phyloP scores from a whole-genome alignment of 345 rosid species.

The Bruguiera parviflora region DNA sequence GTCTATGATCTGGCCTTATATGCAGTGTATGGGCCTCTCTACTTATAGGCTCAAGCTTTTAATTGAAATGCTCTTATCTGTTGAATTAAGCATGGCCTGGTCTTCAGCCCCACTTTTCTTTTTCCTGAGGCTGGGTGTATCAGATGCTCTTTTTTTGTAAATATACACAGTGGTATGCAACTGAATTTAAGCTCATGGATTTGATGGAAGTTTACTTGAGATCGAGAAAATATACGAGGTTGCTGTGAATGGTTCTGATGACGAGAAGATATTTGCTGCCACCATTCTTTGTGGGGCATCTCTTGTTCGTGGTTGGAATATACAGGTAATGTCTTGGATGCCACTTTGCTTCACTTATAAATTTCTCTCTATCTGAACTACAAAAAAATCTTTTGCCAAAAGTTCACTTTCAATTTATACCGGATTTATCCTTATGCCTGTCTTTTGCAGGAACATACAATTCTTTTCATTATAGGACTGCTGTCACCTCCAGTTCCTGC shows the following conservation, averaged over 20 bases:
- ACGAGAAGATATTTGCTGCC: slow-evolving; percentile 89
- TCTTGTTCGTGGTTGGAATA: slow-evolving; percentile 90
- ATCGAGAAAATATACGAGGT: slow-evolving; percentile 88
- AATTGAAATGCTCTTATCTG: background rate
- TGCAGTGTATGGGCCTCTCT: background rate
- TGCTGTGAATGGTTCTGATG: slow-evolving; percentile 78
- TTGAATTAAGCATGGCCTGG: slow-evolving; percentile 22
- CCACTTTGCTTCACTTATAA: background rate
- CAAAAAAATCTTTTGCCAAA: slow-evolving; percentile 1
- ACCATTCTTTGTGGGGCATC: slow-evolving; percentile 94
- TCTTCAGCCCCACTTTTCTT: slow-evolving; percentile 36
- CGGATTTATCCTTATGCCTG: slow-evolving; percentile 16
- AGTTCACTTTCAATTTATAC: slow-evolving; percentile 4
- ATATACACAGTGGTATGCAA: slow-evolving; percentile 47
- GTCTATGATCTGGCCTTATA: background rate
- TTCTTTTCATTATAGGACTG: slow-evolving; percentile 66
- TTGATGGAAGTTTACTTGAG: slow-evolving; percentile 97
- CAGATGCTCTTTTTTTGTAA: slow-evolving; percentile 36
- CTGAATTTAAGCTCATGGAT: slow-evolving; percentile 81
- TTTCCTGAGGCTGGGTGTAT: slow-evolving; percentile 39
- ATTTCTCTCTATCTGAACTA: background rate
- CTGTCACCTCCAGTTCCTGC: slow-evolving; percentile 72
- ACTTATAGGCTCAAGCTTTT: background rate
- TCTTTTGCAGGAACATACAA: slow-evolving; percentile 72
- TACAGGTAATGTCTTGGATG: slow-evolving; percentile 53